Evolutionary conservation across 1,139 yeast genomes (phyloP).

Genomic region (Geotrichum cucujoidarum): DNA sequence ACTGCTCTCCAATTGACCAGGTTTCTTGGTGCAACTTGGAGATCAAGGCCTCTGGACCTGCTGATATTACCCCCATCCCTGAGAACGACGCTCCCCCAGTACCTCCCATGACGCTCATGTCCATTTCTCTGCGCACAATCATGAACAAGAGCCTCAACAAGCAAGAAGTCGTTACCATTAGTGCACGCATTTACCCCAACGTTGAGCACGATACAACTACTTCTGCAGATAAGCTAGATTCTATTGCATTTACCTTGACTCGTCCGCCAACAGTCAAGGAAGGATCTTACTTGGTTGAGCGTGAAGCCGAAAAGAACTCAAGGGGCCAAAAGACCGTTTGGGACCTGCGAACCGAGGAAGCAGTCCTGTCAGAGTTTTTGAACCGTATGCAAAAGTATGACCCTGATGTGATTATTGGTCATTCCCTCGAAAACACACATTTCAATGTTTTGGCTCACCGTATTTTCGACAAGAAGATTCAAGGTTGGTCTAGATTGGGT

Average conservation of each 20-base stretch:
- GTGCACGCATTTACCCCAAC: slow-evolving; percentile 53
- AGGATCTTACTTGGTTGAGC: slow-evolving; percentile 71
- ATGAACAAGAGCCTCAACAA: slow-evolving; percentile 66
- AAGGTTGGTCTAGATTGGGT: slow-evolving; percentile 81
- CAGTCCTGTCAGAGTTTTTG: slow-evolving; percentile 59
- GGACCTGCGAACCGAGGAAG: slow-evolving; percentile 57
- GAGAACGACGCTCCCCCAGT: slow-evolving; percentile 43
- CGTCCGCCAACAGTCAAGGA: slow-evolving; percentile 55
- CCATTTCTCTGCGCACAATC: slow-evolving; percentile 74
- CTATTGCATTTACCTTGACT: slow-evolving; percentile 52
- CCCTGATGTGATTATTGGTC: slow-evolving; percentile 90
- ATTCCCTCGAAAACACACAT: slow-evolving; percentile 71
- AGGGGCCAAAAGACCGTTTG: slow-evolving; percentile 21
- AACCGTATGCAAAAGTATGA: slow-evolving; percentile 68
- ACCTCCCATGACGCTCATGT: slow-evolving; percentile 66
- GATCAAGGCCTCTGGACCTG: slow-evolving; percentile 53
- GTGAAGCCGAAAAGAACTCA: slow-evolving; percentile 31
- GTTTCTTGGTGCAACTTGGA: slow-evolving; percentile 82
- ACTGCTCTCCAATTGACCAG: slow-evolving; percentile 55
- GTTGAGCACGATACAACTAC: slow-evolving; percentile 58
- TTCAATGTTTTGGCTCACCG: slow-evolving; percentile 79
- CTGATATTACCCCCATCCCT: slow-evolving; percentile 46
- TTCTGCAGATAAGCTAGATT: slow-evolving; percentile 34
- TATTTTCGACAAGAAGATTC: slow-evolving; percentile 64
- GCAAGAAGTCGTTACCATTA: slow-evolving; percentile 84